Evolutionary conservation across 495 filamentous ascomycete species (phyloP).

Genomic region (Rostrohypoxylon terebratum): DNA sequence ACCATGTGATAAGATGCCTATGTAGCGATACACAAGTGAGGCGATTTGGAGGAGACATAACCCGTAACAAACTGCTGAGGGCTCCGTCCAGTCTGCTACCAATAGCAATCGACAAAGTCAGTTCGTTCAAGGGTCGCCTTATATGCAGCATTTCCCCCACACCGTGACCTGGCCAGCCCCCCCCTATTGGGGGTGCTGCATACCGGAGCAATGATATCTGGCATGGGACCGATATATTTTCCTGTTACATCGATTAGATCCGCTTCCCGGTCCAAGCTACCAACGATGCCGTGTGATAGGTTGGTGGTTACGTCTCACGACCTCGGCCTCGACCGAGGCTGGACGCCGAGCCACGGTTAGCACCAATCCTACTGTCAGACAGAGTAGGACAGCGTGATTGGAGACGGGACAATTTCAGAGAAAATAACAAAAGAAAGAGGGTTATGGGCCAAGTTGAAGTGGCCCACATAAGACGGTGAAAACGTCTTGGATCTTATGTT

Average conservation of each 20-base stretch:
- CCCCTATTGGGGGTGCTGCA: constrained; percentile 10
- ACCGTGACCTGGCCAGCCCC: constrained; percentile 7
- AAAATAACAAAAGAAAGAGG: constrained; percentile 47
- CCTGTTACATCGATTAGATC: constrained; percentile 28
- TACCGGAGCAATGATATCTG: constrained; percentile 12
- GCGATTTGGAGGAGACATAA: constrained; percentile 1
- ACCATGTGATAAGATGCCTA: constrained; percentile 20
- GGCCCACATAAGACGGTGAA: constrained; percentile 70
- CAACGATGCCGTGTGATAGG: constrained; percentile 3
- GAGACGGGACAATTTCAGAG: constrained; percentile 4
- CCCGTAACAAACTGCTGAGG: background rate
- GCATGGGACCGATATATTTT: constrained; percentile 14
- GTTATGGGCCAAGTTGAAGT: constrained; percentile 74
- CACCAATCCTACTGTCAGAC: constrained; percentile 1
- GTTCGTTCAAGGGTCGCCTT: constrained; percentile 7
- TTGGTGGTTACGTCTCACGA: background rate
- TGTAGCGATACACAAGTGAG: constrained; percentile 8
- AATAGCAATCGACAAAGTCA: background rate
- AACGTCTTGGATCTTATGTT: constrained; percentile 80
- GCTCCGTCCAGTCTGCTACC: constrained; percentile 9
- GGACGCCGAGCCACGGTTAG: background rate
- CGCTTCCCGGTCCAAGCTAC: constrained; percentile 14
- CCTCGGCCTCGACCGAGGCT: constrained; percentile 22
- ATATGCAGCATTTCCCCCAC: constrained; percentile 7
- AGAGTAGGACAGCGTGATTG: background rate